phyloP scores from a whole-genome alignment of 352 stramenopile species.

The Phytophthora foliorum region DNA sequence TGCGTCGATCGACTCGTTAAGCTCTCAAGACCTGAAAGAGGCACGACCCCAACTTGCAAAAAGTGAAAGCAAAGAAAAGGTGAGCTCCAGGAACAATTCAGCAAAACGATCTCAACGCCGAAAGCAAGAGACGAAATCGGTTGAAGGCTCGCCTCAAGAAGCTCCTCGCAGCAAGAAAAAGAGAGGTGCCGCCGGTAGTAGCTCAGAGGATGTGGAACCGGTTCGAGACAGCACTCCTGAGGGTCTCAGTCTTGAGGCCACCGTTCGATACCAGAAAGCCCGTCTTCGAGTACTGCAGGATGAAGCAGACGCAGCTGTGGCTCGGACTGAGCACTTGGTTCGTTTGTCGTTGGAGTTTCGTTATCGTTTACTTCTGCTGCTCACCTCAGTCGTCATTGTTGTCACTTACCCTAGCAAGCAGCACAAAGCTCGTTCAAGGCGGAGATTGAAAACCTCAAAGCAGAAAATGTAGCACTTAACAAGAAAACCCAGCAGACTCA shows the following conservation, averaged over 20 bases:
- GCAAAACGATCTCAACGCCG: slow-evolving; percentile 26
- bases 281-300: slow-evolving; percentile 78
- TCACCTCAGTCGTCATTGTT: slow-evolving; percentile 2
- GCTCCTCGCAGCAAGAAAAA: slow-evolving; percentile 18
- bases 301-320: slow-evolving; percentile 56
- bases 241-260: slow-evolving; percentile 66
- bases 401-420: slow-evolving; percentile 41
- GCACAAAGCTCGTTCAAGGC: slow-evolving; percentile 42
- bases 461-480: slow-evolving; percentile 50
- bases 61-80: slow-evolving; percentile 35
- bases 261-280: slow-evolving; percentile 80
- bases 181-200: neutral
- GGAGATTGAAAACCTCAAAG: slow-evolving; percentile 59
- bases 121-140: slow-evolving; percentile 12
- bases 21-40: slow-evolving; percentile 36
- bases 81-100: slow-evolving; percentile 22
- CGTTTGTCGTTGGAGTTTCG: slow-evolving; percentile 4
- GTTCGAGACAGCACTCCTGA: slow-evolving; percentile 30
- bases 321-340: slow-evolving; percentile 60
- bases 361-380: slow-evolving; percentile 3
- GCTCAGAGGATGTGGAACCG: neutral
- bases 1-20: slow-evolving; percentile 63
- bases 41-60: slow-evolving; percentile 23
- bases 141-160: slow-evolving; percentile 21
- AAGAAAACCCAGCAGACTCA: slow-evolving; percentile 79